Evolutionary conservation across 2,329 filamentous ascomycete species (phyloP).

Genomic region (Colletotrichum paranaense): DNA sequence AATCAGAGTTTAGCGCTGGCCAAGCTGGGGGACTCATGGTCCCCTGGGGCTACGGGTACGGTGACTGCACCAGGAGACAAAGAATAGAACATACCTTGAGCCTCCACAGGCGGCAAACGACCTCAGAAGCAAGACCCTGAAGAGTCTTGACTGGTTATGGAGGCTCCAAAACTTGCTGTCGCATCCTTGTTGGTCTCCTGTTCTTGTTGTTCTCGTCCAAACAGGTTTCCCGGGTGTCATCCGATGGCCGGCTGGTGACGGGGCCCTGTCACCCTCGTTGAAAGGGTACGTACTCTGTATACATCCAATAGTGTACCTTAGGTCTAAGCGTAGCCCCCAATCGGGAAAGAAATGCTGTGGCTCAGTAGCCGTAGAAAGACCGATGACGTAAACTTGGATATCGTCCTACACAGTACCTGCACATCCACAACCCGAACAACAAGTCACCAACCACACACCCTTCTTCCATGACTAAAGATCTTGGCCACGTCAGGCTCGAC

Average conservation of each 20-base stretch:
- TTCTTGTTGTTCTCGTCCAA: slow-evolving; percentile 2
- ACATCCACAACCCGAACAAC: slow-evolving; percentile 2
- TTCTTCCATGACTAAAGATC: slow-evolving; percentile 24
- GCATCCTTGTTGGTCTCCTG: slow-evolving; percentile 11
- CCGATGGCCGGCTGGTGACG: slow-evolving; percentile 4
- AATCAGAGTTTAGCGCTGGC: neutral
- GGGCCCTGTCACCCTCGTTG: too few relatives aligned
- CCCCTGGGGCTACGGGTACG: neutral
- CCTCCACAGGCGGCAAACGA: slow-evolving; percentile 13
- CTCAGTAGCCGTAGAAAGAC: neutral
- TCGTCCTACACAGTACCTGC: neutral
- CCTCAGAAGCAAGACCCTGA: slow-evolving; percentile 21
- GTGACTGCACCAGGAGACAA: neutral
- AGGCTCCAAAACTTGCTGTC: slow-evolving; percentile 17
- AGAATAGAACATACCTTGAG: neutral
- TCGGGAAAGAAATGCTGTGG: slow-evolving; percentile 1
- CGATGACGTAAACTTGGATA: slow-evolving; percentile 34
- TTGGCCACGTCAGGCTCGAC: slow-evolving; percentile 33
- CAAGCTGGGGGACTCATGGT: neutral
- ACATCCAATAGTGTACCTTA: neutral
- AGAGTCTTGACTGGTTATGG: slow-evolving; percentile 28
- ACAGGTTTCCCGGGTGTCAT: slow-evolving; percentile 29
- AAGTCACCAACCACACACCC: slow-evolving; percentile 13
- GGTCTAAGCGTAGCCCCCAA: neutral
- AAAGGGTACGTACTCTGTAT: neutral